Percentiles rank a stretch among this genome's conserved stretches.
phyloP scores from a whole-genome alignment of 805 yeast genomes.

The Monosporozyma aerobia region DNA sequence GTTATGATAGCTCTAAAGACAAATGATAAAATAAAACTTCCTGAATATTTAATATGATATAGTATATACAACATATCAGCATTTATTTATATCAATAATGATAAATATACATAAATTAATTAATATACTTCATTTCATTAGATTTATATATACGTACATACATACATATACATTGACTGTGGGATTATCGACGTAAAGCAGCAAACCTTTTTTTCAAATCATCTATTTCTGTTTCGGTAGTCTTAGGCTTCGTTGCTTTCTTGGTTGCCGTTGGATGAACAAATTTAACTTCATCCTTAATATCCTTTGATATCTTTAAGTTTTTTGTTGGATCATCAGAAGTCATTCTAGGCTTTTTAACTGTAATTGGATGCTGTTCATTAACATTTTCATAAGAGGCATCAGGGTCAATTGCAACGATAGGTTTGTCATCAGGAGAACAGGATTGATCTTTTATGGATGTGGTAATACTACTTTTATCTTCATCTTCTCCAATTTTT shows the following conservation, averaged over 20 bases:
- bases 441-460: conserved; percentile 29
- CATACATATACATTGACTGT: background rate
- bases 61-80: background rate
- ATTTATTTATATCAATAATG: background rate
- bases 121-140: background rate
- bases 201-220: conserved; percentile 57
- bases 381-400: conserved; percentile 26
- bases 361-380: conserved; percentile 33
- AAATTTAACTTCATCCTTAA: conserved; percentile 30
- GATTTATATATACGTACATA: background rate
- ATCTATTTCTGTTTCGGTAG: conserved; percentile 13
- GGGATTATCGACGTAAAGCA: conserved; percentile 46
- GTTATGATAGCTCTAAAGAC: background rate
- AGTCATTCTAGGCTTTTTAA: conserved; percentile 35
- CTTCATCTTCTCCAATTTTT: conserved; percentile 15
- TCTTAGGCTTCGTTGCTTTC: conserved; percentile 9
- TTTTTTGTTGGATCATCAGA: conserved; percentile 35
- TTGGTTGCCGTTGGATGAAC: conserved; percentile 8
- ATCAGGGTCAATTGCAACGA: conserved; percentile 30
- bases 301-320: conserved; percentile 35
- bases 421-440: conserved; percentile 27
- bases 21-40: background rate
- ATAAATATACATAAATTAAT: background rate
- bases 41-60: background rate
- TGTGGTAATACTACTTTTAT: conserved; percentile 6